These are phyloP conservation scores for Calonectria leucothoes DNA, from an alignment of 2,329 filamentous ascomycete genomes.

Conservation along the genomic window DNA sequence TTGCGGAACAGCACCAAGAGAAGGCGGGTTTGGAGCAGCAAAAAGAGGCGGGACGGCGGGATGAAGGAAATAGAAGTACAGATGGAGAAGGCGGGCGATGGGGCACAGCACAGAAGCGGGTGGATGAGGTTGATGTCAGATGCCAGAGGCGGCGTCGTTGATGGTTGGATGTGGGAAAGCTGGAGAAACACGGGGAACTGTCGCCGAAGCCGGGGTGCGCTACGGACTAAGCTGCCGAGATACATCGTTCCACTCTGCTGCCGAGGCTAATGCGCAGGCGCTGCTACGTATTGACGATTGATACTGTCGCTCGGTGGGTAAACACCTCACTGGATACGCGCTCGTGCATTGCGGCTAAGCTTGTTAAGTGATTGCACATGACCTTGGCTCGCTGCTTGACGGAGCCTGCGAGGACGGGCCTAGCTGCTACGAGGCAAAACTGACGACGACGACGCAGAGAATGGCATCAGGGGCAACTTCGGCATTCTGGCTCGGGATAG, in stretches of 20 bases:
- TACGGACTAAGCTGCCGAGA: conserved; percentile 9
- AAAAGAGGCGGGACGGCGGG: not conserved
- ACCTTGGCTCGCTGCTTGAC: not conserved
- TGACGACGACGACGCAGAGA: conserved; percentile 8
- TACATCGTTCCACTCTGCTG: conserved; percentile 34
- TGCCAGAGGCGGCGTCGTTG: conserved; percentile 23
- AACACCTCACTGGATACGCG: not conserved
- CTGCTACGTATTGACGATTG: not conserved
- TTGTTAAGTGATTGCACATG: conserved; percentile 8
- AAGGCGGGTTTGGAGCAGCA: not conserved
- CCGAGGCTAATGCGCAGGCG: conserved; percentile 36
- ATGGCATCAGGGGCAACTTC: conserved; percentile 11
- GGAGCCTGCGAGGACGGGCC: not conserved
- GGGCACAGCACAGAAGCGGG: conserved; percentile 10
- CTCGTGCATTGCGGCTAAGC: not conserved
- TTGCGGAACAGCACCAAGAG: not conserved
- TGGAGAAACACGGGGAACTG: conserved; percentile 42
- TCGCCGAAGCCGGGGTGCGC: conserved; percentile 39
- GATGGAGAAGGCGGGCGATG: conserved; percentile 11
- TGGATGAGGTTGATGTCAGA: conserved; percentile 37
- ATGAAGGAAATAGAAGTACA: conserved; percentile 12
- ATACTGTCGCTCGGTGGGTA: not conserved
- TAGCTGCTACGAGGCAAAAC: not conserved
- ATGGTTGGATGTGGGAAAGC: conserved; percentile 34
- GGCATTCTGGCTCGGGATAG: conserved; percentile 18